Conservation (phyloP, 1,139 yeast genomes). For the Meyerozyma athensensis region DNA sequence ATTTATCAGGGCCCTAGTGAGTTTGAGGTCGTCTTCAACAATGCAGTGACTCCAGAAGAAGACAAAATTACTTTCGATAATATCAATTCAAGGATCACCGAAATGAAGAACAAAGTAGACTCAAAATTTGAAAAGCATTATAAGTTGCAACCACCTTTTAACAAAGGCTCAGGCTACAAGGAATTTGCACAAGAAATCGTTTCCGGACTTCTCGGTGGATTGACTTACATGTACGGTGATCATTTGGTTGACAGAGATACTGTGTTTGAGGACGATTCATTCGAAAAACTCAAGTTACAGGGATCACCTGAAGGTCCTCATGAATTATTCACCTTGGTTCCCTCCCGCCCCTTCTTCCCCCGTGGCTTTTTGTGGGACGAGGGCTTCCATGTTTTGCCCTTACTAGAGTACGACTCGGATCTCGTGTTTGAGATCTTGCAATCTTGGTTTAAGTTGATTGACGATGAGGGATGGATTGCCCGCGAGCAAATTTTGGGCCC, state of each 20-base stretch:
- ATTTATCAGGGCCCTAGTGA: slow-evolving; percentile 71
- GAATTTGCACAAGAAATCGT: slow-evolving; percentile 72
- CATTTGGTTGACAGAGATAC: slow-evolving; percentile 76
- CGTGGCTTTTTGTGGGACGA: slow-evolving; percentile 99
- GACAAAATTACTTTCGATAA: slow-evolving; percentile 40
- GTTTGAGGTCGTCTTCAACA: slow-evolving; percentile 63
- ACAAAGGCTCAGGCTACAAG: slow-evolving; percentile 34
- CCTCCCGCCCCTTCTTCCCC: slow-evolving; percentile 92
- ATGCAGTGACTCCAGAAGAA: slow-evolving; percentile 34
- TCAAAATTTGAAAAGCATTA: slow-evolving; percentile 53
- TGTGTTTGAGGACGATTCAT: slow-evolving; percentile 59
- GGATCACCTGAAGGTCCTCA: slow-evolving; percentile 62
- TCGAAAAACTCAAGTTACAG: slow-evolving; percentile 47
- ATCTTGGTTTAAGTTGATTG: slow-evolving; percentile 86
- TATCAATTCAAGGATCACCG: slow-evolving; percentile 35
- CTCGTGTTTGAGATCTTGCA: slow-evolving; percentile 73
- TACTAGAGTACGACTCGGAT: slow-evolving; percentile 80
- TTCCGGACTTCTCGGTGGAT: slow-evolving; percentile 84
- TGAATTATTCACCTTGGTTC: slow-evolving; percentile 77
- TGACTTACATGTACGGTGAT: slow-evolving; percentile 86
- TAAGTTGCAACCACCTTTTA: slow-evolving; percentile 53
- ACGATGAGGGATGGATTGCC: slow-evolving; percentile 94
- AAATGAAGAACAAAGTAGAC: slow-evolving; percentile 41
- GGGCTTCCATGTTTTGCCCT: slow-evolving; percentile 87
- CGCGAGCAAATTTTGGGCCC: slow-evolving; percentile 92